phyloP scores from a whole-genome alignment of 192 early-diverging fungal species.

The Backusella morwellensis region DNA sequence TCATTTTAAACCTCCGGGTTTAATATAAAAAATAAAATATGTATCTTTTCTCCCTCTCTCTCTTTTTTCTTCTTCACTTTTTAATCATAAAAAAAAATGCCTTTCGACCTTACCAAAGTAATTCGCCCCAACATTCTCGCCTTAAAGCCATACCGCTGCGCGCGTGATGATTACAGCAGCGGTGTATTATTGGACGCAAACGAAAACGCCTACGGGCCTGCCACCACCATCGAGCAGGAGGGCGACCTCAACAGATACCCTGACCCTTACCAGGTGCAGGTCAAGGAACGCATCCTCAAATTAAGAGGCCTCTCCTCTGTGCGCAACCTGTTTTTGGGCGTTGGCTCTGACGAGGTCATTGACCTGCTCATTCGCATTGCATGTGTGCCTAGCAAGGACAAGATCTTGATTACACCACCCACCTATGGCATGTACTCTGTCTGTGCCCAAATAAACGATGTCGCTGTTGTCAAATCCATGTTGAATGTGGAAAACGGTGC shows the following conservation, averaged over 20 bases:
- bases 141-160: conserved; percentile 94
- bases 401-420: conserved; percentile 93
- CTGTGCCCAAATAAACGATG: conserved; percentile 92
- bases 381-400: conserved; percentile 87
- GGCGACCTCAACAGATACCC: conserved; percentile 90
- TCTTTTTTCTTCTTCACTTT: not conserved
- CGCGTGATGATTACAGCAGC: conserved; percentile 92
- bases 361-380: conserved; percentile 88
- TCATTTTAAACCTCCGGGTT: not conserved
- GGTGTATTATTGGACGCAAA: conserved; percentile 99
- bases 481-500: conserved; percentile 69
- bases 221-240: conserved; percentile 28
- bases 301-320: conserved; percentile 67
- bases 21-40: not conserved
- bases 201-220: conserved; percentile 91
- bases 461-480: conserved; percentile 82
- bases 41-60: not conserved
- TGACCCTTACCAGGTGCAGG: conserved; percentile 82
- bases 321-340: conserved; percentile 89
- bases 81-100: conserved; percentile 22
- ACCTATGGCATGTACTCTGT: conserved; percentile 99
- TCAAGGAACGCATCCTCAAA: conserved; percentile 76
- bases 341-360: conserved; percentile 96
- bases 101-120: conserved; percentile 59
- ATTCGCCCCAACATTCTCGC: conserved; percentile 81